phyloP scores from a whole-genome alignment of 208 protist genomes.

The Acanthamoeba sp. region DNA sequence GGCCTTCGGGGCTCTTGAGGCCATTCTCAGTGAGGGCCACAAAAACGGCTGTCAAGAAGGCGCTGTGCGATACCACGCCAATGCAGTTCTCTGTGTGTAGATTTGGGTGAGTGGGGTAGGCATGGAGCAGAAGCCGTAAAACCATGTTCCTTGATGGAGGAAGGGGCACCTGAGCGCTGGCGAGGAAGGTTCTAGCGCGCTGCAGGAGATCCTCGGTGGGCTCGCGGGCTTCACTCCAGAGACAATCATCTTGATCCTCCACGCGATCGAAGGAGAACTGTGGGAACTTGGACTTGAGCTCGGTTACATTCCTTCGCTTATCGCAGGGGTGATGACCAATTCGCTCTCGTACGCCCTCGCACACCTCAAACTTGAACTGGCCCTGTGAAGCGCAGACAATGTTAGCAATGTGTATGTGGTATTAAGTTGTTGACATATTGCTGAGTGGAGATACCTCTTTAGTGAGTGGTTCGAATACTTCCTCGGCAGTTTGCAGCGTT shows the following conservation, averaged over 20 bases:
- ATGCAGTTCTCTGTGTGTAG: constrained; percentile 6
- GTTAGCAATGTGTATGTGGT: too few relatives aligned
- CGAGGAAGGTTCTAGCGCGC: not conserved
- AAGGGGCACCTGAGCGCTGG: not conserved
- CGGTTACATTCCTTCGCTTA: not conserved
- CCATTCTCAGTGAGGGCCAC: not conserved
- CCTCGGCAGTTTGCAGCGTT: constrained; percentile 18
- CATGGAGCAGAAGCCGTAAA: not conserved
- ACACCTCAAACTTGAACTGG: not conserved
- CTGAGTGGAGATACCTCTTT: not conserved
- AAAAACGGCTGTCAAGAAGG: constrained; percentile 8
- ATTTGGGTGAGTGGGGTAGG: too few relatives aligned
- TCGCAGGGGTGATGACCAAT: constrained; percentile 22
- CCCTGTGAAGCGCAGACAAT: too few relatives aligned
- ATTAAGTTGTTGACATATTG: too few relatives aligned
- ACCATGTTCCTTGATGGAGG: not conserved
- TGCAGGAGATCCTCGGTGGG: not conserved
- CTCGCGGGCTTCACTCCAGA: not conserved
- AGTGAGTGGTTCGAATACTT: not conserved
- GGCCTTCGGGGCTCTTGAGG: not conserved
- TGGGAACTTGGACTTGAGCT: not conserved
- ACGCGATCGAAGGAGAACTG: constrained; percentile 4
- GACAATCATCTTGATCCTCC: not conserved
- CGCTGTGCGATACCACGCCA: constrained; percentile 39
- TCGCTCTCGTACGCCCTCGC: not conserved